These are phyloP conservation scores for Beauveria sp. DNA, from an alignment of 2,329 filamentous ascomycete genomes.

Conservation along the genomic window DNA sequence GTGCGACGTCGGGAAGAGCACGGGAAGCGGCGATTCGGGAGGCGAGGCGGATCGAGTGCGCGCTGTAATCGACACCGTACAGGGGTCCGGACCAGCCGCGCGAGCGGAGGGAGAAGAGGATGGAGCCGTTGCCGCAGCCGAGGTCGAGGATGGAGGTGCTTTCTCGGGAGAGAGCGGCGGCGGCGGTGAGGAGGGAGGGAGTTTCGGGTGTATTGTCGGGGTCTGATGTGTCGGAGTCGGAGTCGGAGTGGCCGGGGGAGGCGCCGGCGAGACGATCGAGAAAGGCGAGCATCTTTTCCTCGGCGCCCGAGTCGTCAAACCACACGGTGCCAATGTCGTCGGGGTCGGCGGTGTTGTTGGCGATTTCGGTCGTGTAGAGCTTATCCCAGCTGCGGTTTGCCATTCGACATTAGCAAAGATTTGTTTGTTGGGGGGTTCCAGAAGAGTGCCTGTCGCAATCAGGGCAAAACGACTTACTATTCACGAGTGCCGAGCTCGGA, in stretches of 20 bases:
- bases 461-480: conserved; percentile 54
- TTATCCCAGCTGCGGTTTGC: conserved; percentile 57
- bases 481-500: conserved; percentile 80
- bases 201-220: conserved; percentile 13
- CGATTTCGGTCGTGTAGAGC: conserved; percentile 63
- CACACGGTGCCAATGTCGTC: conserved; percentile 82
- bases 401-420: too few relatives aligned
- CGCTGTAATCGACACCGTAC: conserved; percentile 85
- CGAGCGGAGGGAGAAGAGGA: conserved; percentile 74
- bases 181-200: background rate
- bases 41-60: conserved; percentile 66
- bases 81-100: conserved; percentile 60
- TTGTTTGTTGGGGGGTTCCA: background rate
- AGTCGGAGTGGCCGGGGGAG: conserved; percentile 14
- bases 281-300: conserved; percentile 68
- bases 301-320: conserved; percentile 91
- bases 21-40: conserved; percentile 45
- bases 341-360: conserved; percentile 64
- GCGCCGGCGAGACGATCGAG: conserved; percentile 38
- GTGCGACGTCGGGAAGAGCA: conserved; percentile 10
- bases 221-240: conserved; percentile 17
- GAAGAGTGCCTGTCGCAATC: background rate
- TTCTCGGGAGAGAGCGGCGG: conserved; percentile 15
- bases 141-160: conserved; percentile 69
- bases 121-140: conserved; percentile 87